Evolutionary conservation across 2,329 filamentous ascomycete species (phyloP).

Genomic region (Sarocladium kiliense): DNA sequence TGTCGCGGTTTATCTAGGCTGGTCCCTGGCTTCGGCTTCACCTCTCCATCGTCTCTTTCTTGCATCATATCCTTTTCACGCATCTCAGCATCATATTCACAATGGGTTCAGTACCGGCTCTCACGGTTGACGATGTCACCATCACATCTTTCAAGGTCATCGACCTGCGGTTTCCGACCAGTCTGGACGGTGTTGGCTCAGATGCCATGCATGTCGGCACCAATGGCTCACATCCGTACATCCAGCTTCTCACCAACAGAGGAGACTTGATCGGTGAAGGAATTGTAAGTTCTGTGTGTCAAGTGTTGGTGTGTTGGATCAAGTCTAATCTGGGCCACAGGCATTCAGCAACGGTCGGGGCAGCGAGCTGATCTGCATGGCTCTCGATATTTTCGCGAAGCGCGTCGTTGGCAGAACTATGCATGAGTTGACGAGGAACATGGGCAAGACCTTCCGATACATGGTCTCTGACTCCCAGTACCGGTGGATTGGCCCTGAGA

Average conservation of each 20-base stretch:
- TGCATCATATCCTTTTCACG: not conserved
- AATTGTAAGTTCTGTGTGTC: slow-evolving; percentile 49
- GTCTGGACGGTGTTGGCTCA: slow-evolving; percentile 86
- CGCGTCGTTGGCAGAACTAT: slow-evolving; percentile 72
- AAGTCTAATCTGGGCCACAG: slow-evolving; percentile 22
- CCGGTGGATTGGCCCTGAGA: slow-evolving; percentile 90
- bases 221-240: slow-evolving; percentile 89
- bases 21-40: not conserved
- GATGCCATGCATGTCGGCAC: slow-evolving; percentile 95
- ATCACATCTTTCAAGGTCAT: slow-evolving; percentile 67
- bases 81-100: not conserved
- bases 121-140: slow-evolving; percentile 47
- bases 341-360: slow-evolving; percentile 83
- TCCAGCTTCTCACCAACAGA: slow-evolving; percentile 73
- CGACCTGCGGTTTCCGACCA: slow-evolving; percentile 81
- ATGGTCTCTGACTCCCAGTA: slow-evolving; percentile 85
- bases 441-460: slow-evolving; percentile 85
- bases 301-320: not conserved
- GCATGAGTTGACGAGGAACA: slow-evolving; percentile 69
- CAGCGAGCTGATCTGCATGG: slow-evolving; percentile 86
- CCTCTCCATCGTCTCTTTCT: not conserved
- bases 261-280: slow-evolving; percentile 66
- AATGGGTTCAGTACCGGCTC: slow-evolving; percentile 10
- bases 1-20: not conserved
- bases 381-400: slow-evolving; percentile 72